Evolutionary conservation across 2,329 filamentous ascomycete species (phyloP), one percentile per base, ranked within the genome.

Genomic region (Arthrobotrys megalospora): DNA sequence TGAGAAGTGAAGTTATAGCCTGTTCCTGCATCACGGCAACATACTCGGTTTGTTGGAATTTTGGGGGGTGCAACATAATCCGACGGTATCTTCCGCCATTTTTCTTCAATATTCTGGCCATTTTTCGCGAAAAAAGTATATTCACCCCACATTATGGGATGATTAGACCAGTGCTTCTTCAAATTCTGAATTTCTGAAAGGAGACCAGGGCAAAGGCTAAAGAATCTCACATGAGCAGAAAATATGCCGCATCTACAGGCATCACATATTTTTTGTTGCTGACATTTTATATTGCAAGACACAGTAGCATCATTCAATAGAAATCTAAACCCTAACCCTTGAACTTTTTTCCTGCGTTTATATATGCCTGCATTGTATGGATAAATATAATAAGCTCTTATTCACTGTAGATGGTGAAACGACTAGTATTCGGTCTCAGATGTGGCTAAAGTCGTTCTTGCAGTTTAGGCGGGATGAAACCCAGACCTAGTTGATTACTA

Each of bases 211-310:
- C 12, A 32, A 38, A 19, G 19, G 14, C 16, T 36, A 45, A 63
- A 62, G 19, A 6, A 28, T 14, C 32, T 62, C 60, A 63, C 67
- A 48, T 41, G 21, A 45, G 36, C 53, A 53, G 21, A 24, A 28
- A 64, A 71, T 71, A 71, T 71, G 55, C 67, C 67, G 67, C 67
- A 71, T 64, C 55, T 43, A 63, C 55, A 21, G 16, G 58, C 58
- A 45, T 63, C 14, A 38, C 24, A 32, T 43, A 58, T 34, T 36
- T 28, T 55, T 58, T 43, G 2, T 52, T 70, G 21, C 38, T 60
- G 55, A 60, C 55, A 43, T 60, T 62, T 70, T 70, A 48, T 45
- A 36, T 50, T 62, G 43, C 24, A 60, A 19, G 36, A 28, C 36
- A 62, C 38, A 24, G 55, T 60, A 38, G 16, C 19, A 28, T 5